Percentiles rank a stretch among this genome's conserved stretches.
These are phyloP conservation scores for Colletotrichum sidae DNA, from an alignment of 2,329 filamentous ascomycete species.

Conservation along the genomic window DNA sequence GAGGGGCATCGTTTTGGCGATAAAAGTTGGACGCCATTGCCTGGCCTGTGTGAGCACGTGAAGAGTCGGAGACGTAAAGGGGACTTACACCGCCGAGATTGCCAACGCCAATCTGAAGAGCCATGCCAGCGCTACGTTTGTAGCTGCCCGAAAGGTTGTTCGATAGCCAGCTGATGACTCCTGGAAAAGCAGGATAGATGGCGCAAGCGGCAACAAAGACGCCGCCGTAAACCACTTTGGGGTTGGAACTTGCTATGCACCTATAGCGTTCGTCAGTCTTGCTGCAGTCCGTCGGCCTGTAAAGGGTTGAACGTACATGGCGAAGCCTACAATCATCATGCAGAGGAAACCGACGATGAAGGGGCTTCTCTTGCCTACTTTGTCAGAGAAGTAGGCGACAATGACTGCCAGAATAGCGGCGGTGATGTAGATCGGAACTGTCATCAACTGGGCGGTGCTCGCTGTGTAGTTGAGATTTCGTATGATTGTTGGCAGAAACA, in stretches of 20 bases:
- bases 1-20: slow-evolving; percentile 60
- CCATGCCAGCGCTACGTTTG: slow-evolving; percentile 76
- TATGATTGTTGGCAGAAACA: slow-evolving; percentile 74
- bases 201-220: slow-evolving; percentile 82
- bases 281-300: background rate
- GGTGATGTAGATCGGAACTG: slow-evolving; percentile 69
- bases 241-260: slow-evolving; percentile 68
- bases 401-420: slow-evolving; percentile 70
- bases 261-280: slow-evolving; percentile 47
- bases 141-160: slow-evolving; percentile 79
- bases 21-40: slow-evolving; percentile 82
- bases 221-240: slow-evolving; percentile 76
- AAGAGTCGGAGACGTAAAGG: too few relatives aligned
- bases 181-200: slow-evolving; percentile 84
- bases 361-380: slow-evolving; percentile 62
- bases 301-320: slow-evolving; percentile 55
- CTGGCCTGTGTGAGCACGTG: slow-evolving; percentile 39
- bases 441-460: slow-evolving; percentile 73
- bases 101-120: slow-evolving; percentile 71
- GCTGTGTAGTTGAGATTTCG: slow-evolving; percentile 67
- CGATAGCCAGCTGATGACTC: slow-evolving; percentile 81
- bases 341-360: slow-evolving; percentile 67
- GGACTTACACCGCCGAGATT: slow-evolving; percentile 64
- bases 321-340: slow-evolving; percentile 67
- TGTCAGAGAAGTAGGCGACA: slow-evolving; percentile 67